Base-by-base conservation (phyloP, 371 early-diverging fungal species). In the Syncephalastrum monosporum region DNA sequence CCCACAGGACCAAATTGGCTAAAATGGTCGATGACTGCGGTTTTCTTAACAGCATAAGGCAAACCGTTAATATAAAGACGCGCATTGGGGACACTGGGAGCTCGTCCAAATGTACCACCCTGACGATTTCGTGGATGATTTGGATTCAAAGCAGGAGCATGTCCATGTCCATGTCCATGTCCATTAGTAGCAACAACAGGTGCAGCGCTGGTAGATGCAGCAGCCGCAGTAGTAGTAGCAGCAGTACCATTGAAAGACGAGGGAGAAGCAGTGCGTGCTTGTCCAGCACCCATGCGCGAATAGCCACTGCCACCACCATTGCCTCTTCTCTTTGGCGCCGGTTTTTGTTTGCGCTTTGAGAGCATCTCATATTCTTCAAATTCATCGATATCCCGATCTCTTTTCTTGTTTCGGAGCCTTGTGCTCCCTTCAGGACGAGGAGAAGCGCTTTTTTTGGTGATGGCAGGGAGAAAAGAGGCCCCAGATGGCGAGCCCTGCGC, bases 321-420 rank as follows among this genome's bases (percentile, higher is more conserved):
- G 15, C 44, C 44, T 55, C 45, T 55, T 55, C 47, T 45, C 60
- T 27, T 38, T 42, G 56, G 50, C 48, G 16, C 43, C 48, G 58
- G 17, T 14, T 16, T 46, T 23, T 50, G 48, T 46, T 65, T 51
- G 53, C 67, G 65, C 48, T 63, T 74, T 66, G 69, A 68, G 59
- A 75, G 68, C 55, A 75, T 60, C 49, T 72, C 69, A 64, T 75
- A 75, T 69, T 75, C 75, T 65, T 75, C 75, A 67, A 75, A 75
- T 72, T 75, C 75, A 75, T 75, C 75, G 48, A 67, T 56, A 25
- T 62, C 57, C 48, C 52, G 46, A 51, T 57, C 63, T 47, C 57
- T 61, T 23, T 57, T 33, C 38, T 33, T 33, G 38, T 33, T 33
- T 33, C 10, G 38, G 38, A 33, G 12, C 8, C 38, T 33, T 33